Evolutionary conservation across 2,329 filamentous ascomycete genomes (phyloP), one percentile per base, ranked within the genome.

Genomic region (Calonectria pseudoreteaudii): DNA sequence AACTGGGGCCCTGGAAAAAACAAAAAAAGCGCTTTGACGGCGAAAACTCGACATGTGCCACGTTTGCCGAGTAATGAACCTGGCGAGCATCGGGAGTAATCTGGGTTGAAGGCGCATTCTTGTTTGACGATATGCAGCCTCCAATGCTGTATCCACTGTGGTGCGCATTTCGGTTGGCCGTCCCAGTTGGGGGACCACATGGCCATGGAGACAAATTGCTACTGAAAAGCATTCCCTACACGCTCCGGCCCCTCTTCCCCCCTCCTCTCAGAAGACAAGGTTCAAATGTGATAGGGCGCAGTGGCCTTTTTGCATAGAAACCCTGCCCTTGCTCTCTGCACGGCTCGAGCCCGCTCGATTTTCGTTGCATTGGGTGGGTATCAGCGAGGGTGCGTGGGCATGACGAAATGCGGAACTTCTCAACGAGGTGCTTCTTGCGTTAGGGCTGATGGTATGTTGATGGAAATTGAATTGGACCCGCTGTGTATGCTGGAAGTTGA

Each of bases 211-310:
- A 56, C 11, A 56, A 30, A 31, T 66, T 20, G 49, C n/a, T 62
- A 53, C 53, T 13, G 41, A 50, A 47, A 50, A 56, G 36, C 50
- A 56, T 44, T 52, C 56, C 38, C 26, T 71, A 69, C 66, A 49
- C 58, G 30, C 66, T 71, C 31, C 71, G 31, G 20, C 50, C 26
- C 16, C 11, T 49, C n/a, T n/a, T 28, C 62, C n/a, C 16, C 11
- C 50, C 26, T 28, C 62, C n/a, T 14, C 11, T 53, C 26, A 73
- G n/a, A 23, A 47, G 44, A 47, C 44, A 47, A n/a, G 44, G 44
- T 47, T n/a, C n/a, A 47, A 47, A 10, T 70, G 66, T 74, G 68
- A 75, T 52, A 66, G 65, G 71, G 52, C 62, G 66, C 28, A n/a
- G 50, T 36, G 41, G 41, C 44, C 44, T 49, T 70, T 36, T 60